phyloP scores from a whole-genome alignment of 176 grass and related monocot species.

The Ensete glaucum region DNA sequence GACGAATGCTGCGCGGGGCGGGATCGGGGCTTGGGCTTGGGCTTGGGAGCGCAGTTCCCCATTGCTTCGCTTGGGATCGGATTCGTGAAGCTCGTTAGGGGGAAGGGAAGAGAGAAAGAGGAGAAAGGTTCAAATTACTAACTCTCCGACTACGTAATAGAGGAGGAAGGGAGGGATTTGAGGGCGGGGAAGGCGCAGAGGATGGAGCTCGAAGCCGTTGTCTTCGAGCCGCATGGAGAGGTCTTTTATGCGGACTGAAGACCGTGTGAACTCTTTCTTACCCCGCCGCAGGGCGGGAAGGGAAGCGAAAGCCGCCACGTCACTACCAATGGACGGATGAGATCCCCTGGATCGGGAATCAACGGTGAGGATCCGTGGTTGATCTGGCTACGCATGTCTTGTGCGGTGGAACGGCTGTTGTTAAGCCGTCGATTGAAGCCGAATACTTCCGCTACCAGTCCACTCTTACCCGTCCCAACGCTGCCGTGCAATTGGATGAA shows the following conservation, averaged over 20 bases:
- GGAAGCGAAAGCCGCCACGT: not conserved
- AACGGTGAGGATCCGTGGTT: too few relatives aligned
- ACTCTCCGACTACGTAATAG: not conserved
- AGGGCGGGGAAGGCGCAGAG: conserved; percentile 5
- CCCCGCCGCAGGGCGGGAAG: too few relatives aligned
- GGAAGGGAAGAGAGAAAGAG: not conserved
- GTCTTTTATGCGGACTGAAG: not conserved
- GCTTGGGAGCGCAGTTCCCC: conserved; percentile 23
- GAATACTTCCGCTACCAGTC: too few relatives aligned
- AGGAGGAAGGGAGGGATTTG: not conserved
- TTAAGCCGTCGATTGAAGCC: too few relatives aligned
- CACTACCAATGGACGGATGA: too few relatives aligned
- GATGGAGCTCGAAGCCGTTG: conserved; percentile 10
- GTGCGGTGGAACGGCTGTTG: too few relatives aligned
- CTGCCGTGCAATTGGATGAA: too few relatives aligned
- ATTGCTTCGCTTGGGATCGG: conserved; percentile 1
- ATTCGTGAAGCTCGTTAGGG: not conserved
- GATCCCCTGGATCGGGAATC: too few relatives aligned
- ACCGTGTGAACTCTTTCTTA: not conserved
- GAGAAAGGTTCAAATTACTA: not conserved
- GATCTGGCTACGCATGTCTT: too few relatives aligned
- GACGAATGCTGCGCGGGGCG: not conserved
- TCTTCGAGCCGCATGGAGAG: not conserved
- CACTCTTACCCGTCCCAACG: too few relatives aligned
- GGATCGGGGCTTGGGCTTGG: not conserved